Conservation (phyloP, 768 basidiomycete species). For the Podaxis mareebaensis region DNA sequence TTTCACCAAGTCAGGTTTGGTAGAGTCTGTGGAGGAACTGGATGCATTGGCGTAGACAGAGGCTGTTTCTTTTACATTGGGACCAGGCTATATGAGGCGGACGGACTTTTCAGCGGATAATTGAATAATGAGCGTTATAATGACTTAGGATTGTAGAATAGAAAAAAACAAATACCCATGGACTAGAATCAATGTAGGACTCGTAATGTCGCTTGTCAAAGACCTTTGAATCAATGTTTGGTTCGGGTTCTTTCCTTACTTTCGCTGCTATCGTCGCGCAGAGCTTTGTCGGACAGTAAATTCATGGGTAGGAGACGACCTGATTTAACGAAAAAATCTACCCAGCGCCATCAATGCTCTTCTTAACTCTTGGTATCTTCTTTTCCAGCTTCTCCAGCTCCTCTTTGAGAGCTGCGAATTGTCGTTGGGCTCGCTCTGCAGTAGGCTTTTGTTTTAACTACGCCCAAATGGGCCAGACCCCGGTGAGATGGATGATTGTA, state of each 20-base stretch:
- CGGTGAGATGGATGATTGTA: conserved; percentile 18
- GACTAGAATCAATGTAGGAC: conserved; percentile 4
- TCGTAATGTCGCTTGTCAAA: conserved; percentile 1
- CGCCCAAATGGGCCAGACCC: conserved; percentile 23
- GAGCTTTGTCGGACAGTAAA: conserved; percentile 6
- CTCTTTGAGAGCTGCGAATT: conserved; percentile 80
- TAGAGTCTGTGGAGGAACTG: conserved; percentile 66
- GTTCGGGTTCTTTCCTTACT: not conserved
- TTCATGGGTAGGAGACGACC: conserved; percentile 12
- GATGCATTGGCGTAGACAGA: conserved; percentile 59
- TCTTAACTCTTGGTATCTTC: conserved; percentile 52
- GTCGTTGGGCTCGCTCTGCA: conserved; percentile 78
- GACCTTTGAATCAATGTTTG: not conserved
- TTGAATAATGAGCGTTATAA: conserved; percentile 5
- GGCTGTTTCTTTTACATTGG: not conserved
- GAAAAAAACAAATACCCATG: not conserved
- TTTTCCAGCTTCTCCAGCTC: conserved; percentile 85
- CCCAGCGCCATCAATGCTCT: conserved; percentile 30
- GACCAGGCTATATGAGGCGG: not conserved
- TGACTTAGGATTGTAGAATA: conserved; percentile 6
- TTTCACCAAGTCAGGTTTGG: conserved; percentile 74
- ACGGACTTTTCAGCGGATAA: conserved; percentile 10
- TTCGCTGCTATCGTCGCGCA: conserved; percentile 1
- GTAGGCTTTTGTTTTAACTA: conserved; percentile 64
- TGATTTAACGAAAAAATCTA: conserved; percentile 1